Base-by-base conservation (phyloP, 306 rosid species). In the Mimosa pudica region DNA sequence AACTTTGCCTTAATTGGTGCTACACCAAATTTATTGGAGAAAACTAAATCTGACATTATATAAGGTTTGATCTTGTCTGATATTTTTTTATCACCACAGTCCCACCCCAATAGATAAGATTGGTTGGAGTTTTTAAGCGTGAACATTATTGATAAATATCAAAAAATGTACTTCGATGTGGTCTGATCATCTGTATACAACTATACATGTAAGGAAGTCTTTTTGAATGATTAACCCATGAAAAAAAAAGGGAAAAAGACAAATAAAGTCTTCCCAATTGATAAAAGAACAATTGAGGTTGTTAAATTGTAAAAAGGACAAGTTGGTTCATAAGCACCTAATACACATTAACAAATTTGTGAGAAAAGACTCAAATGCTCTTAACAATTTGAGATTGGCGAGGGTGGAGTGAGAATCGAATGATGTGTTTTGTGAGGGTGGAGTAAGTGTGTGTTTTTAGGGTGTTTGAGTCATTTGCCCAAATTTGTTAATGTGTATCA, bases 1-100 rank as follows among this genome's bases (percentile, higher is more conserved):
- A 77, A 74, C 65, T 49, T 75, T 78, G 54, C 80, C 73, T 57
- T 79, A 72, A 72, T 76, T 73, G 72, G 78, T 51, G 83, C 20
- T 32, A 60, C 79, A 73, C 16, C 73, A 66, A 64, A 24, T 20
- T 58, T 20, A 2, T 58, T 20, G 65, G 36, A 20, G 20, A 57
- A 57, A 9, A 24, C 36, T 24, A 9, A 60, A 10, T 61, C 66
- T 30, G 17, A 30, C 41, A 10, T 30, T 61, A 0, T 2, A 61
- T 4, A 20, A 60, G 11, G n/a, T 24, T 30, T 3, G n/a, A 32
- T 62, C 38, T 16, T 24, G 41, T 10, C 41, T 30, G 38, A 20
- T 30, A 54, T 6, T 10, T 62, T 10, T 62, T 32, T 2, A 9
- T 9, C 1, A 61, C 38, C 10, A 10, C 5, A 38, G 42, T 38